Percentiles rank a stretch among this genome's conserved stretches.
Evolutionary conservation across 202 grass and related monocot species (phyloP).

Genomic region (Musa balbisiana): DNA sequence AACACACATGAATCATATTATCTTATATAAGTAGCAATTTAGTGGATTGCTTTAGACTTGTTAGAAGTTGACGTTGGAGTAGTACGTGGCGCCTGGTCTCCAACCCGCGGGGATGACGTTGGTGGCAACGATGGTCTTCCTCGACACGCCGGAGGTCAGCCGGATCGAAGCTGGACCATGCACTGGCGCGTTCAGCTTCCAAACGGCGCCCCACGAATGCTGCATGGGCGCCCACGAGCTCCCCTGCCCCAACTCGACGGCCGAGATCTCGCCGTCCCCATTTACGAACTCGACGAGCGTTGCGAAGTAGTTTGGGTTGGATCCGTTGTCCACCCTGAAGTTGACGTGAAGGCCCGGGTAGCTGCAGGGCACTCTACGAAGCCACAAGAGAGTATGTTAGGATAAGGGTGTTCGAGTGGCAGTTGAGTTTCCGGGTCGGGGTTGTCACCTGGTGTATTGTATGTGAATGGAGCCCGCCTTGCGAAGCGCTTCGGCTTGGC

Average conservation of each 20-base stretch:
- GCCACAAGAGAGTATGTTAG: not conserved
- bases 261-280: constrained; percentile 46
- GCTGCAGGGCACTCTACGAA: constrained; percentile 5
- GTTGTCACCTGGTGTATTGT: not conserved
- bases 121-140: constrained; percentile 43
- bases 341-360: not conserved
- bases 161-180: constrained; percentile 46
- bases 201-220: constrained; percentile 64
- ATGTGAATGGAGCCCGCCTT: not conserved
- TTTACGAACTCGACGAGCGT: constrained; percentile 53
- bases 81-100: constrained; percentile 43
- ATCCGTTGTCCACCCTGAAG: constrained; percentile 13
- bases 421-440: no score
- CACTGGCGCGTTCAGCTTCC: constrained; percentile 28
- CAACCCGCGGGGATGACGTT: constrained; percentile 70
- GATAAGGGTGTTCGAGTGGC: not conserved
- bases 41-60: no score
- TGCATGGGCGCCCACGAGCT: constrained; percentile 47
- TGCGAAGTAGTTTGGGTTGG: constrained; percentile 12
- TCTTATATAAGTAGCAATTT: no score
- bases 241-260: constrained; percentile 55
- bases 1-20: no score
- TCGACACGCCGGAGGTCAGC: constrained; percentile 49
- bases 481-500: not conserved
- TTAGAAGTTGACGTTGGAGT: constrained; percentile 54